Evolutionary conservation across 495 filamentous ascomycete genomes (phyloP), one percentile per base, ranked within the genome.

Genomic region (Lasiosphaeria ovina): DNA sequence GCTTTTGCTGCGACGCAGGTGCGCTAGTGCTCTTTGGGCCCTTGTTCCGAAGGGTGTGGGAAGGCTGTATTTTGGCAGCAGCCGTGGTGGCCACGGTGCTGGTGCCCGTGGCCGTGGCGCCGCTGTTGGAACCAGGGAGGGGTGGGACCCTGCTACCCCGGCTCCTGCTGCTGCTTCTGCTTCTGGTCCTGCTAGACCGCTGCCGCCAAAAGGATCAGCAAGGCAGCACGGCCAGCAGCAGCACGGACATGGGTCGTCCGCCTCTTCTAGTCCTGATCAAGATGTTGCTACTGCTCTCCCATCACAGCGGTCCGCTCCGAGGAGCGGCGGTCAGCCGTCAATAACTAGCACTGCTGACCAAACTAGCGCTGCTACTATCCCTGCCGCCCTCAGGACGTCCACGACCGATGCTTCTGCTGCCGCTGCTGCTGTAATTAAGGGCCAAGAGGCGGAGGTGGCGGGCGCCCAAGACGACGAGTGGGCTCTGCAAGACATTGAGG

Each of bases 21-120:
- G 81, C 72, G 84, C 83, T 69, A 77, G 76, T 62, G 74, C 77
- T 17, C 58, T 87, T 61, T 76, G 77, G 72, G 72, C 71, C n/a
- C 75, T 78, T 63, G 62, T 88, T 42, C 85, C 86, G 60, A 66
- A 64, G 35, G 58, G 59, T 61, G 70, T 85, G 62, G 74, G 71
- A 55, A 76, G 72, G 63, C 60, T 81, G 47, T 86, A 82, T 69
- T 85, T 86, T 63, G 79, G 77, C 51, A n/a, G n/a, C 53, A 42
- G 53, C 44, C 38, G 16, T 45, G 10, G 35, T 55, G 9, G 12
- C 47, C 9, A 44, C 10, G 6, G 7, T 48, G 47, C 3, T 51
- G 45, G 38, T 45, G n/a, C 17, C n/a, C 24, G 33, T 40, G 35
- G 32, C 40, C 16, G n/a, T 40, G 54, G 12, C 44, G 44, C 16